Evolutionary conservation across 1,284 basidiomycete species (phyloP).

Genomic region (Taiwanofungus camphoratus): DNA sequence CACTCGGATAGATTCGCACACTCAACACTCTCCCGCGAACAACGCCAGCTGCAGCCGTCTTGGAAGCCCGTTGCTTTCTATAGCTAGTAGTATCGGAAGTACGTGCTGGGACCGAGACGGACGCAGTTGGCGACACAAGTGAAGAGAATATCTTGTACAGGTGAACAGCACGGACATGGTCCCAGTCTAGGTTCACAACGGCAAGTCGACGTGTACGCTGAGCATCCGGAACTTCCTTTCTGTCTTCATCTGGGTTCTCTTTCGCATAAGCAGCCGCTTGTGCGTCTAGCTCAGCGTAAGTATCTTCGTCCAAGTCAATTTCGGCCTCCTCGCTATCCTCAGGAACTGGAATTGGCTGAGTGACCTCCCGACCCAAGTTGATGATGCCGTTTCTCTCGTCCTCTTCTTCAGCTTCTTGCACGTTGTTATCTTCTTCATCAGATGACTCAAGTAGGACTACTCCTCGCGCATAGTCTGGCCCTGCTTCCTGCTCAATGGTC

Average conservation of each 20-base stretch:
- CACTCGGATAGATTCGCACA: constrained; percentile 86
- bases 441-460: constrained; percentile 86
- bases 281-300: constrained; percentile 66
- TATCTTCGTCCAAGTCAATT: constrained; percentile 76
- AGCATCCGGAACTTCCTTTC: constrained; percentile 27
- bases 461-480: constrained; percentile 87
- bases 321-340: constrained; percentile 43
- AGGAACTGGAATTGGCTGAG: constrained; percentile 35
- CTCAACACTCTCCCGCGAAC: constrained; percentile 61
- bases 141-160: constrained; percentile 93
- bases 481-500: too few relatives aligned
- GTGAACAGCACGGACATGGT: constrained; percentile 87
- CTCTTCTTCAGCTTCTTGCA: constrained; percentile 33
- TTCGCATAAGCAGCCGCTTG: constrained; percentile 63
- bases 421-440: constrained; percentile 61
- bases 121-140: constrained; percentile 61
- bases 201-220: constrained; percentile 78
- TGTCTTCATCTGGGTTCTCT: constrained; percentile 32
- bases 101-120: constrained; percentile 29
- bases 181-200: constrained; percentile 98
- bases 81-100: constrained; percentile 14
- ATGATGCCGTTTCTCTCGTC: constrained; percentile 50
- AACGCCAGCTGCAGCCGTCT: constrained; percentile 24
- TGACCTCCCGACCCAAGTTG: constrained; percentile 41
- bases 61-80: constrained; percentile 14